Evolutionary conservation across 805 yeast genomes (phyloP).

Genomic region (Candida sonorensis): DNA sequence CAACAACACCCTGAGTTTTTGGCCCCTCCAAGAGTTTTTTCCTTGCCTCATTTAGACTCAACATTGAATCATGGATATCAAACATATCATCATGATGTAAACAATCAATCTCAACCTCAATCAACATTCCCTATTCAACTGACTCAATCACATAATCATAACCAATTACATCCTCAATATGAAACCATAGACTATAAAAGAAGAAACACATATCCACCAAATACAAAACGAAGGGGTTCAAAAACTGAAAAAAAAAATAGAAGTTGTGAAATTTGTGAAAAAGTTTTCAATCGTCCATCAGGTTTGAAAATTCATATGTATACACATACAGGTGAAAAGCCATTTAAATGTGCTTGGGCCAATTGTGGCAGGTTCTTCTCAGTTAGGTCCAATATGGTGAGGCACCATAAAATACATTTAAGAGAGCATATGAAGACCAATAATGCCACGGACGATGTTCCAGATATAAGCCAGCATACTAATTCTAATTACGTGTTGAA

Average conservation of each 20-base stretch:
- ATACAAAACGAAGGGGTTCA: conserved; percentile 1
- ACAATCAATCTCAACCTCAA: neutral
- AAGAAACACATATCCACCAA: conserved; percentile 9
- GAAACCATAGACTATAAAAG: conserved; percentile 3
- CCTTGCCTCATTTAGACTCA: neutral
- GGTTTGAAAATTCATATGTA: conserved; percentile 74
- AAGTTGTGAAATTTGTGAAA: conserved; percentile 51
- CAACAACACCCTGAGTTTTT: conserved; percentile 3
- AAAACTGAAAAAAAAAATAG: conserved; percentile 11
- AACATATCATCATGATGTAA: conserved; percentile 8
- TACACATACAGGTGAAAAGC: conserved; percentile 80
- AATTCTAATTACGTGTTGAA: neutral
- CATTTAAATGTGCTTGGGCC: conserved; percentile 54
- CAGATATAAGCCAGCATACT: conserved; percentile 1
- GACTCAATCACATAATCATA: neutral
- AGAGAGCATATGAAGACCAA: conserved; percentile 17
- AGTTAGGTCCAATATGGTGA: conserved; percentile 72
- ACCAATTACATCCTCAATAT: neutral
- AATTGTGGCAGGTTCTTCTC: conserved; percentile 66
- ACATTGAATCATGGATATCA: conserved; percentile 2
- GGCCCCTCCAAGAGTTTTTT: no score
- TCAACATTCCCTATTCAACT: neutral
- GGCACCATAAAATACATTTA: conserved; percentile 67
- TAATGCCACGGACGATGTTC: conserved; percentile 3
- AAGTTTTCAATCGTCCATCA: conserved; percentile 76